phyloP scores from a whole-genome alignment of 768 basidiomycete species.

The Collybia sp. region DNA sequence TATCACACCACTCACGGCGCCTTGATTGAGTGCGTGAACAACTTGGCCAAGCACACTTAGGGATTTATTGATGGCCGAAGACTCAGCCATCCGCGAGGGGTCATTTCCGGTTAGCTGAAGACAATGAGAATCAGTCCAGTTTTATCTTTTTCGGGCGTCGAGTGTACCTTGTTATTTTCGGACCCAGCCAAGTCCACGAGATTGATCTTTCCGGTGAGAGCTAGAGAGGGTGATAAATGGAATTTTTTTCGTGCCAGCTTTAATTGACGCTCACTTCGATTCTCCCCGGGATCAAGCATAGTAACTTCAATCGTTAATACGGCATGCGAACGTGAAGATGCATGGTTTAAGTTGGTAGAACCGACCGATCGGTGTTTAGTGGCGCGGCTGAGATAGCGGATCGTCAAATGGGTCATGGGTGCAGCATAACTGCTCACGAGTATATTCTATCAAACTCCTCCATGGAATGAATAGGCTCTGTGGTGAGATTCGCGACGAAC shows the following conservation, averaged over 20 bases:
- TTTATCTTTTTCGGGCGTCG: background rate
- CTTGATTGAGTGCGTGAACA: constrained; percentile 76
- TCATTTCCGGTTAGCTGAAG: constrained; percentile 77
- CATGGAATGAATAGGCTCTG: constrained; percentile 31
- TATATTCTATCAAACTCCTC: constrained; percentile 44
- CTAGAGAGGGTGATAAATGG: constrained; percentile 27
- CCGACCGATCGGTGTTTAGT: constrained; percentile 78
- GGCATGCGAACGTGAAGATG: constrained; percentile 87
- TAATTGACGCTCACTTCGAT: constrained; percentile 41
- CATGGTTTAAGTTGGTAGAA: constrained; percentile 79
- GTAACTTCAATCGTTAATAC: constrained; percentile 72
- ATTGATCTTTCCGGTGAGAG: constrained; percentile 72
- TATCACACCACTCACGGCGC: constrained; percentile 44
- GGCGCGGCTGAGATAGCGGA: constrained; percentile 44
- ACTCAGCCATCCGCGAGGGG: constrained; percentile 82
- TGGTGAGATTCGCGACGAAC: constrained; percentile 50
- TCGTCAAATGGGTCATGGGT: background rate
- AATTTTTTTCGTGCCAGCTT: background rate
- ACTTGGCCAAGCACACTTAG: constrained; percentile 85
- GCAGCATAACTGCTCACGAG: constrained; percentile 24
- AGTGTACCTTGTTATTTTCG: constrained; percentile 80
- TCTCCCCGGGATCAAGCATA: constrained; percentile 45
- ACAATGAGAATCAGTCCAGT: constrained; percentile 1
- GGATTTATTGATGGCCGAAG: constrained; percentile 86
- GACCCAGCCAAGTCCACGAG: constrained; percentile 89